These are phyloP conservation scores for Starmerella ratchasimensis DNA, from an alignment of 805 yeast genomes.

Conservation along the genomic window DNA sequence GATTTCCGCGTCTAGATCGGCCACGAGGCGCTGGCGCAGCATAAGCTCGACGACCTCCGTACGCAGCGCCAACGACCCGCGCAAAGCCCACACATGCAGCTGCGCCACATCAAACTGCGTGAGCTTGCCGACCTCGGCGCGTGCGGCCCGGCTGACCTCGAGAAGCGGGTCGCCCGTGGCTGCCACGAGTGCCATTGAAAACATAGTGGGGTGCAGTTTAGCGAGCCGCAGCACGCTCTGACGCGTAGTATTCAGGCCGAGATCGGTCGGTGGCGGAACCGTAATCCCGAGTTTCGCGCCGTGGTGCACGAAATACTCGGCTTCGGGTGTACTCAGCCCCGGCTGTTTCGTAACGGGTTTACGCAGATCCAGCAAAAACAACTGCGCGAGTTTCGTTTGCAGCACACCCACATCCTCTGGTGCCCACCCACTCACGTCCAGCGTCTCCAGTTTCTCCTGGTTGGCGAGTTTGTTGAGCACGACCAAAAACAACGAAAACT, in stretches of 20 bases:
- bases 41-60: conserved; percentile 7
- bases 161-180: conserved; percentile 52
- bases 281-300: conserved; percentile 10
- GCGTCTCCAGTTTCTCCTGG: background rate
- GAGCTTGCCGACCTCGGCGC: conserved; percentile 35
- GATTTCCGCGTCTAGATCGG: conserved; percentile 44
- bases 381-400: conserved; percentile 36
- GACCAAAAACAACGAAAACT: conserved; percentile 13
- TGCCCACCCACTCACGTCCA: conserved; percentile 2
- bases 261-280: conserved; percentile 31
- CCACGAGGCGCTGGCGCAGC: conserved; percentile 32
- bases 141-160: conserved; percentile 38
- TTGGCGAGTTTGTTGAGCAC: conserved; percentile 1
- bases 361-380: conserved; percentile 43
- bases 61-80: conserved; percentile 38
- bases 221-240: conserved; percentile 31
- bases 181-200: conserved; percentile 36
- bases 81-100: conserved; percentile 39
- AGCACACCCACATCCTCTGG: conserved; percentile 26
- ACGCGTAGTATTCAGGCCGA: conserved; percentile 34
- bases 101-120: conserved; percentile 32
- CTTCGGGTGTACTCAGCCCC: conserved; percentile 47
- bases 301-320: conserved; percentile 45
- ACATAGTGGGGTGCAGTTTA: conserved; percentile 20
- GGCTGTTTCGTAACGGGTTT: conserved; percentile 32